These are phyloP conservation scores for Diaporthe citriasiana DNA, from an alignment of 2,329 filamentous ascomycete genomes.

Conservation along the genomic window DNA sequence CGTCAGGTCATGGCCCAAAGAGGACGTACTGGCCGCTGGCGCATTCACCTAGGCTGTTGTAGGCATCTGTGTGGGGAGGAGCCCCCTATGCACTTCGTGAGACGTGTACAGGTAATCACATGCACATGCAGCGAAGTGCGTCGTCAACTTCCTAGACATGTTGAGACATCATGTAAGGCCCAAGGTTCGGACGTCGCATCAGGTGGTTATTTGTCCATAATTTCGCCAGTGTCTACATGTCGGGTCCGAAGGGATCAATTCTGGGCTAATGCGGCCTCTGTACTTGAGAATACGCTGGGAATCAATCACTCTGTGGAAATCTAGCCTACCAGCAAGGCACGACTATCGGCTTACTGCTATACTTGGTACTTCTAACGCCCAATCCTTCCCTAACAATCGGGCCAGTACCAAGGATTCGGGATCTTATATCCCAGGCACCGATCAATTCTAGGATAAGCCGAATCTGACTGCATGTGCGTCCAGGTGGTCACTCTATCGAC, in stretches of 20 bases:
- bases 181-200: neutral
- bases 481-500: neutral
- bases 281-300: neutral
- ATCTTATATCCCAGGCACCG: constrained; percentile 1
- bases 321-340: neutral
- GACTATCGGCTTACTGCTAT: neutral
- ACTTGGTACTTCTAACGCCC: neutral
- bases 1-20: neutral
- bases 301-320: neutral
- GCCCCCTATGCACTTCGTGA: constrained; percentile 27
- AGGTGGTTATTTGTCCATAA: neutral
- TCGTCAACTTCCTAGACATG: too few relatives aligned
- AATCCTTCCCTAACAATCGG: neutral
- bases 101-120: constrained; percentile 9
- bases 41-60: neutral
- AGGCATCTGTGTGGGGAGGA: constrained; percentile 18
- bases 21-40: constrained; percentile 1
- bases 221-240: neutral
- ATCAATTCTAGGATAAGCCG: neutral
- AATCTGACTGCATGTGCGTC: constrained; percentile 2
- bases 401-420: neutral
- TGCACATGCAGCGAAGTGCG: constrained; percentile 13
- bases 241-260: constrained; percentile 1
- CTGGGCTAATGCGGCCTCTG: neutral
- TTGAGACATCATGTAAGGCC: neutral